Conservation (phyloP, 2,329 filamentous ascomycete species). For the Alternaria alternata region DNA sequence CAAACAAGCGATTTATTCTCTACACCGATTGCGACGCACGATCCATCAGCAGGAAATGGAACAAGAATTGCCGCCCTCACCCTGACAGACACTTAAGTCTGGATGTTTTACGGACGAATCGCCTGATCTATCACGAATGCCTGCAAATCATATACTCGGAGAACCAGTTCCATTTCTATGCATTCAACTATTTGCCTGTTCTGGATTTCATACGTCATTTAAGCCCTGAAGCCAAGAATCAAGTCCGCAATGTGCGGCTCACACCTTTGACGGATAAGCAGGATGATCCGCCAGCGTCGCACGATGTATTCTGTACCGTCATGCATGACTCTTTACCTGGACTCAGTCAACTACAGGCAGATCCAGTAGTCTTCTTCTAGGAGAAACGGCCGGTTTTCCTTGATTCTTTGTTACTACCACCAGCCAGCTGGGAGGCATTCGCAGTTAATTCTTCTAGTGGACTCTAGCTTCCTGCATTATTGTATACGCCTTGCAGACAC, state of each 20-base stretch:
- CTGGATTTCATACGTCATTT: slow-evolving; percentile 51
- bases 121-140: slow-evolving; percentile 51
- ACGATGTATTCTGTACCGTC: slow-evolving; percentile 50
- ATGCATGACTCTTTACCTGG: slow-evolving; percentile 50
- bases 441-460: background rate
- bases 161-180: slow-evolving; percentile 52
- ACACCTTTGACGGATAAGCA: slow-evolving; percentile 49
- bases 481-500: background rate
- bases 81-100: slow-evolving; percentile 45
- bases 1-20: slow-evolving; percentile 55
- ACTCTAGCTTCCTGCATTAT: background rate
- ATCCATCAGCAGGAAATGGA: slow-evolving; percentile 50
- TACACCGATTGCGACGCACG: slow-evolving; percentile 55
- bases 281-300: slow-evolving; percentile 44
- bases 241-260: slow-evolving; percentile 47
- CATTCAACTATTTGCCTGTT: slow-evolving; percentile 51
- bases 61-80: slow-evolving; percentile 45
- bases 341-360: slow-evolving; percentile 47
- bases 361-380: slow-evolving; percentile 49
- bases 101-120: slow-evolving; percentile 48
- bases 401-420: background rate
- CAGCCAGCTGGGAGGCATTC: background rate
- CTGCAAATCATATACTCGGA: slow-evolving; percentile 51
- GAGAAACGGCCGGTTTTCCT: background rate
- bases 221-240: slow-evolving; percentile 48